Base-by-base conservation (phyloP, 139 green algal genomes). In the Zygnema cylindricum region DNA sequence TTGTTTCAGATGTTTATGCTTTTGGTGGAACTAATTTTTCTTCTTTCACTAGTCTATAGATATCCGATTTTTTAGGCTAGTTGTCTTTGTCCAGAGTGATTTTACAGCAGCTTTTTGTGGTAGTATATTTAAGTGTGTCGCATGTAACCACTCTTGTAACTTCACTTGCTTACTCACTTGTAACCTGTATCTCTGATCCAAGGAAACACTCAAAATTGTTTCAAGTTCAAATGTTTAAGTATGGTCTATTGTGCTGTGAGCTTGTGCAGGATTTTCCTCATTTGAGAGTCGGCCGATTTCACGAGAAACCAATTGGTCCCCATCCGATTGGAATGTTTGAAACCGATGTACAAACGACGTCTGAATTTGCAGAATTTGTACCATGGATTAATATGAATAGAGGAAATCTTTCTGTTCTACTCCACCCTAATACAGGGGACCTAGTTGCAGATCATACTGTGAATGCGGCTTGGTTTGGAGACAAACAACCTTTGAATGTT, bases 321-420 rank as follows among this genome's bases (percentile, higher is more conserved):
- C 77, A 85, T 55, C 77, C 77, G 3, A 11, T 54, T 2, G 77
- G 77, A 2, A 85, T 85, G 77, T 85, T 85, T 54, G 77, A 85
- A 55, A 55, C 57, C 41, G 77, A 85, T 55, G 21, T 85, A 7
- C 77, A 54, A 7, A 71, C 77, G 2, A 16, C 77, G 2, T 2
- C 35, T 22, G 21, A 85, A 11, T 85, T 85, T 55, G 35, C 77
- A 7, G 77, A 49, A 7, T 85, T 85, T 55, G 77, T 85, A 2
- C 77, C 77, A 7, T 85, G 77, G 77, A 49, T 85, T 55, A 7
- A 7, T 23, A 36, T 85, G 35, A 49, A 11, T 21, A 49, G 36
- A 39, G 77, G 77, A 21, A 23, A 7, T 7, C 77, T 69, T 23
- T 85, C 77, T 7, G 77, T 55, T 16, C 77, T 85, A 11, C 32